Percentiles rank a stretch among this genome's conserved stretches.
Conservation (phyloP, 352 stramenopile genomes). For the Achlya hypogyna region DNA sequence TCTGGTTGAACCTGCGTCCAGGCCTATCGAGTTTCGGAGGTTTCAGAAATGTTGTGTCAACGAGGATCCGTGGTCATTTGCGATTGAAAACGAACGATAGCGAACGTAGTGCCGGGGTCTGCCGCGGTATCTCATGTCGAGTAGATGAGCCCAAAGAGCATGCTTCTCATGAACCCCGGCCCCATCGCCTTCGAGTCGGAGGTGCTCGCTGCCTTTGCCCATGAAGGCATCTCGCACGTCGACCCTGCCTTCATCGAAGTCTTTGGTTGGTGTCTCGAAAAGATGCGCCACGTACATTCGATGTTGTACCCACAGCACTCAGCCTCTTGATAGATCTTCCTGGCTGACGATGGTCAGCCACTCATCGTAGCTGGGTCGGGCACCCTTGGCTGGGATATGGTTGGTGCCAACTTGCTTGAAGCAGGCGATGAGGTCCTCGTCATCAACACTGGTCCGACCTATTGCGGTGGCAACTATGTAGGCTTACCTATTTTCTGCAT, state of each 20-base stretch:
- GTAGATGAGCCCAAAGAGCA: slow-evolving; percentile 30
- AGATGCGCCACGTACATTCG: slow-evolving; percentile 49
- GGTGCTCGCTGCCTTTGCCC: slow-evolving; percentile 58
- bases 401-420: slow-evolving; percentile 63
- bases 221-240: slow-evolving; percentile 70
- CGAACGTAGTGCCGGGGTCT: not conserved
- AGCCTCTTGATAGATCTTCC: slow-evolving; percentile 29
- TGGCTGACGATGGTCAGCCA: slow-evolving; percentile 59
- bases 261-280: slow-evolving; percentile 67
- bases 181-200: slow-evolving; percentile 72
- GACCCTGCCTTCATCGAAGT: slow-evolving; percentile 69
- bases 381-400: slow-evolving; percentile 74
- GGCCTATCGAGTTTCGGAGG: not conserved
- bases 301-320: not conserved
- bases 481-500: not conserved
- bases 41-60: not conserved
- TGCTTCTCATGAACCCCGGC: slow-evolving; percentile 76
- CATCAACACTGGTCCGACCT: slow-evolving; percentile 46
- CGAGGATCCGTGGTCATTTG: not conserved
- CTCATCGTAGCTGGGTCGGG: slow-evolving; percentile 56
- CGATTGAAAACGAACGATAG: not conserved
- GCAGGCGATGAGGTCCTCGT: slow-evolving; percentile 52
- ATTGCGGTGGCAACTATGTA: not conserved
- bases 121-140: not conserved
- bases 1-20: too few species aligned